Conservation (phyloP, 768 basidiomycete genomes). For the Kwoniella sp. region DNA sequence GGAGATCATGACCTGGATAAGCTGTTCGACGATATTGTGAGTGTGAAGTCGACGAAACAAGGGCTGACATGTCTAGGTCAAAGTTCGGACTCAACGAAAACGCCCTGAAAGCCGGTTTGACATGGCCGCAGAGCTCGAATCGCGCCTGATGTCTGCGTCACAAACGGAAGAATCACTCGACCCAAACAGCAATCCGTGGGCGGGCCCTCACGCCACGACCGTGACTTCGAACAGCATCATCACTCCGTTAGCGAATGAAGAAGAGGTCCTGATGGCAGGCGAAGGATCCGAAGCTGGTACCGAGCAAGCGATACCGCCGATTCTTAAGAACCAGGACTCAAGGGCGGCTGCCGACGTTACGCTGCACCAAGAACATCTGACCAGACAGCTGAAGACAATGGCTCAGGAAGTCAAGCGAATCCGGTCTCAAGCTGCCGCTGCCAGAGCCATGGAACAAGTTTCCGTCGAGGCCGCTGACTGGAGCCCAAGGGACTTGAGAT, state of each 20-base stretch:
- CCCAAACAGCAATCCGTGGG: constrained; percentile 42
- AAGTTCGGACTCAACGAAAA: constrained; percentile 45
- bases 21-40: constrained; percentile 89
- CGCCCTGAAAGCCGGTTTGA: constrained; percentile 46
- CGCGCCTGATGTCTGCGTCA: constrained; percentile 30
- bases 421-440: constrained; percentile 58
- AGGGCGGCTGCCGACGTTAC: constrained; percentile 28
- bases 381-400: constrained; percentile 79
- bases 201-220: constrained; percentile 26
- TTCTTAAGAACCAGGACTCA: neutral
- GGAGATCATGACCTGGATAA: constrained; percentile 82
- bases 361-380: constrained; percentile 68
- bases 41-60: constrained; percentile 67
- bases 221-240: constrained; percentile 35
- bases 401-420: constrained; percentile 79
- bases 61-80: constrained; percentile 32
- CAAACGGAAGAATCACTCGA: constrained; percentile 42
- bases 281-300: constrained; percentile 24
- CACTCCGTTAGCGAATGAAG: constrained; percentile 30
- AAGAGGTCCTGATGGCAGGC: constrained; percentile 14
- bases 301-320: constrained; percentile 8
- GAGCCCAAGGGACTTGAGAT: constrained; percentile 74
- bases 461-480: constrained; percentile 81
- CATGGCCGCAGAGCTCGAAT: constrained; percentile 40
- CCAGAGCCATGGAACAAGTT: constrained; percentile 61